These are phyloP conservation scores for Nyssa sinensis DNA, from an alignment of 148 eudicot genomes.

Conservation along the genomic window DNA sequence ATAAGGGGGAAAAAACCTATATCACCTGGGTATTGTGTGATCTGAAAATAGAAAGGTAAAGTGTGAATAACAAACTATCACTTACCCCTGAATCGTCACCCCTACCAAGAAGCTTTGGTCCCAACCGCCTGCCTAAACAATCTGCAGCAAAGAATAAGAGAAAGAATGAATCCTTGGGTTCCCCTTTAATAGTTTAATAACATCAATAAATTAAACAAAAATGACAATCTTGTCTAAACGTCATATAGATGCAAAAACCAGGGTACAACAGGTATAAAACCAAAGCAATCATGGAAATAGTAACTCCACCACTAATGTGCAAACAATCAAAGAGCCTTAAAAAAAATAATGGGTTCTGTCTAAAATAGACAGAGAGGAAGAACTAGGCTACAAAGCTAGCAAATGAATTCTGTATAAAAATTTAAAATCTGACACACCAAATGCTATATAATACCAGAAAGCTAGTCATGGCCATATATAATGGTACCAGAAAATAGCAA, in stretches of 20 bases:
- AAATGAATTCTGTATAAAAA: not conserved
- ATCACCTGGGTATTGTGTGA: slow-evolving; percentile 10
- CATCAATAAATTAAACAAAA: not conserved
- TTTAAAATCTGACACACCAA: not conserved
- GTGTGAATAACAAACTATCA: not conserved
- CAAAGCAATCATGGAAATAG: not conserved
- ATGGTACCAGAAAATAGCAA: too few relatives aligned
- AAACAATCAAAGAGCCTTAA: not conserved
- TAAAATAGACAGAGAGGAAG: not conserved
- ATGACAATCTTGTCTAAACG: not conserved
- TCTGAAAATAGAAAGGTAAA: not conserved
- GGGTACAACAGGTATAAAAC: not conserved
- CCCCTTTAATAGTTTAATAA: not conserved
- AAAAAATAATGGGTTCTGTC: not conserved
- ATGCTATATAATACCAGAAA: not conserved
- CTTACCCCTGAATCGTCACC: slow-evolving; percentile 83
- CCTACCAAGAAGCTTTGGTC: slow-evolving; percentile 83
- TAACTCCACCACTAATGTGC: not conserved
- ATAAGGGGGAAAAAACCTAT: not conserved
- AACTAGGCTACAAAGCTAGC: not conserved
- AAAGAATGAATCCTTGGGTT: not conserved
- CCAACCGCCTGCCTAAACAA: slow-evolving; percentile 93
- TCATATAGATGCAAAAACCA: not conserved
- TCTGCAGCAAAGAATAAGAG: slow-evolving; percentile 45
- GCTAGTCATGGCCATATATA: not conserved